Base-by-base conservation (phyloP, 257 asterid species). In the Ocimum tenuiflorum region DNA sequence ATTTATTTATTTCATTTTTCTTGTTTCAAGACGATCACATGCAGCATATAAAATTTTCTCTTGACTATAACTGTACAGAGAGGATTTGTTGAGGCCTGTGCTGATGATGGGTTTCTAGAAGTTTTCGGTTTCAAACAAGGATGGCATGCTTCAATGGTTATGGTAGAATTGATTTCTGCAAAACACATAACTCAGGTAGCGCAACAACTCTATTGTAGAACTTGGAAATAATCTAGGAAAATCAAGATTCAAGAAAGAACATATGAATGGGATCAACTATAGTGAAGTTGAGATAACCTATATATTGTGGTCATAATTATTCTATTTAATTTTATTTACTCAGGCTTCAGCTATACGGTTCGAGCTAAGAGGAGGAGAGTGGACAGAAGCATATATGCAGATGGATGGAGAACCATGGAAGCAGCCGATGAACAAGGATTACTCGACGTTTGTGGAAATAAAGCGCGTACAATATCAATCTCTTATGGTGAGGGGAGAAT, bases 121-220 rank as follows among this genome's bases (percentile, higher is more conserved):
- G 78, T 89, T 51, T 89, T 91, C 57, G 98, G 96, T 45, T 77
- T 91, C 72, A 91, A 91, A 83, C 95, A 91, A 62, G 98, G 98
- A 69, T 91, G 98, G 98, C 98, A 91, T 82, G 98, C 98, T 70
- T 91, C 98, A 22, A 86, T 91, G 91, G 98, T 91, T 52, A 91
- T 91, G 96, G 96, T 69, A 7, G 98, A 91, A 73, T 81, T 91
- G 68, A 91, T 91, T 55, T 81, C 95, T 20, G 96, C 98, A 59
- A 87, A 85, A 82, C 96, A 91, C 83, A 84, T 91, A 50, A 86
- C 96, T 6, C 98, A 89, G 98, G 98, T 90, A 78, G 73, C n/a
- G 45, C 31, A 46, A 38, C 57, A 35, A 18, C 35, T 19, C 48
- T 0, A 13, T 42, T 13, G 7, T 0, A 43, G n/a, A 43, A 31